Percentiles rank a stretch among this genome's conserved stretches.
Conservation (phyloP, 768 basidiomycete species). For the Leccinum longicurvipes region DNA sequence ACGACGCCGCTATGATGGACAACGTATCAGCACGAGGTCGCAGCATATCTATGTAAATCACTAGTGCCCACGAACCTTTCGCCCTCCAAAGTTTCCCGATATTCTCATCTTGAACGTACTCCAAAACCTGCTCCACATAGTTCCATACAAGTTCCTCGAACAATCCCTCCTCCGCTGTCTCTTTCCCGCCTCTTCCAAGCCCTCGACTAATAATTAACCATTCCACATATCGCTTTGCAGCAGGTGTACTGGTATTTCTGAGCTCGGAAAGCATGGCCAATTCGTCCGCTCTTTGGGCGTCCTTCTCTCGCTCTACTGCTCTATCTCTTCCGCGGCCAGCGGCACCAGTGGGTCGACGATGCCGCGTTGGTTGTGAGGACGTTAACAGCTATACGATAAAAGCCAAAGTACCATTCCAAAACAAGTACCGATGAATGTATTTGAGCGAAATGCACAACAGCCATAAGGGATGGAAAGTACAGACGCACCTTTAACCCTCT, state of each 20-base stretch:
- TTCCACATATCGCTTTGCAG: conserved; percentile 73
- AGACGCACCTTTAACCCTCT: conserved; percentile 63
- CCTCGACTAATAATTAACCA: conserved; percentile 72
- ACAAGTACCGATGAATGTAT: background rate
- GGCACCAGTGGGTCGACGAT: conserved; percentile 19
- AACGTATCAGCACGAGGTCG: background rate
- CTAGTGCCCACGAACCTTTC: conserved; percentile 45
- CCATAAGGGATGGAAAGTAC: background rate
- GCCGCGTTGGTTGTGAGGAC: conserved; percentile 15
- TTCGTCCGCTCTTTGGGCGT: conserved; percentile 23
- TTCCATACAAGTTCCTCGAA: conserved; percentile 63
- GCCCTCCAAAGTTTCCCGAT: conserved; percentile 66
- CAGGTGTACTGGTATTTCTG: conserved; percentile 28
- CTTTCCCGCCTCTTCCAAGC: conserved; percentile 23
- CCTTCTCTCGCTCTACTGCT: conserved; percentile 20
- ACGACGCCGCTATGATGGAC: conserved; percentile 46
- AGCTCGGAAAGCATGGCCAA: conserved; percentile 29
- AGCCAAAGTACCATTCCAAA: background rate
- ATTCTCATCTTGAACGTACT: conserved; percentile 45
- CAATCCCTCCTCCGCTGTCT: conserved; percentile 31
- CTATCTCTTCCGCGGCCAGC: conserved; percentile 22
- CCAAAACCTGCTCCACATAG: conserved; percentile 52
- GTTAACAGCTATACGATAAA: conserved; percentile 17
- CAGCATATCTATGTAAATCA: background rate
- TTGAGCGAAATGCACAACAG: background rate